phyloP scores from a whole-genome alignment of 2,329 filamentous ascomycete genomes.

The Madurella mycetomatis region DNA sequence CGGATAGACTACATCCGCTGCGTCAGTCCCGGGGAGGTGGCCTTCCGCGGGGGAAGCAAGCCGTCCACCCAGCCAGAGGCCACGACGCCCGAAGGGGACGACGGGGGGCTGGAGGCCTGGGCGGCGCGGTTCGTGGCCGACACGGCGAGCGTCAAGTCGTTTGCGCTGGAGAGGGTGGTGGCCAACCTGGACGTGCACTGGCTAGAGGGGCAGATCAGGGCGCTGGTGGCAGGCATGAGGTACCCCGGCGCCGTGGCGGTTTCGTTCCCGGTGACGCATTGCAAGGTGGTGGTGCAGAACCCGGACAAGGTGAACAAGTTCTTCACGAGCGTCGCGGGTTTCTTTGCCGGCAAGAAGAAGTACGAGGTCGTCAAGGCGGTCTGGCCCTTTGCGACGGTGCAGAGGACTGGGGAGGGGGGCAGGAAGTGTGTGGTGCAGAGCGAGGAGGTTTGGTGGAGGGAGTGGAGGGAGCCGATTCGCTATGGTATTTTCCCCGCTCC shows the following conservation, averaged over 20 bases:
- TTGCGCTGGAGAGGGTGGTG: conserved; percentile 49
- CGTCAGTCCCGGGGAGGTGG: conserved; percentile 45
- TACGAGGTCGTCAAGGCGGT: conserved; percentile 54
- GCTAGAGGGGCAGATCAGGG: conserved; percentile 51
- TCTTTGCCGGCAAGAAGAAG: conserved; percentile 50
- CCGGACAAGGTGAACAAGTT: conserved; percentile 52
- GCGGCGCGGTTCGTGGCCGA: conserved; percentile 46
- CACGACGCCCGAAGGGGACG: conserved; percentile 21
- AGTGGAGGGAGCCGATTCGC: conserved; percentile 45
- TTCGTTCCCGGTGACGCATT: conserved; percentile 47
- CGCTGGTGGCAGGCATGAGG: conserved; percentile 44
- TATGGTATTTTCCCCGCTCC: conserved; percentile 26
- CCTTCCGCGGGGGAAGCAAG: conserved; percentile 44
- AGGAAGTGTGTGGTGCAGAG: conserved; percentile 48
- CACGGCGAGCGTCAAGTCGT: conserved; percentile 42
- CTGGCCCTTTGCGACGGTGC: conserved; percentile 52
- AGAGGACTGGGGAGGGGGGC: conserved; percentile 40
- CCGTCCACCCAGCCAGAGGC: conserved; percentile 39
- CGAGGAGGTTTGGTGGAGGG: conserved; percentile 53
- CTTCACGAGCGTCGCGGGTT: conserved; percentile 47
- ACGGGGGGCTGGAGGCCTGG: conserved; percentile 46
- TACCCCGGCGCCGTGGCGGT: conserved; percentile 49
- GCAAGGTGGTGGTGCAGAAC: conserved; percentile 45
- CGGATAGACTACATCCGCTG: conserved; percentile 53
- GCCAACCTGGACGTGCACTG: conserved; percentile 52